These are phyloP conservation scores for Melastoma malabathricum DNA, from an alignment of 345 rosid genomes.

Conservation along the genomic window DNA sequence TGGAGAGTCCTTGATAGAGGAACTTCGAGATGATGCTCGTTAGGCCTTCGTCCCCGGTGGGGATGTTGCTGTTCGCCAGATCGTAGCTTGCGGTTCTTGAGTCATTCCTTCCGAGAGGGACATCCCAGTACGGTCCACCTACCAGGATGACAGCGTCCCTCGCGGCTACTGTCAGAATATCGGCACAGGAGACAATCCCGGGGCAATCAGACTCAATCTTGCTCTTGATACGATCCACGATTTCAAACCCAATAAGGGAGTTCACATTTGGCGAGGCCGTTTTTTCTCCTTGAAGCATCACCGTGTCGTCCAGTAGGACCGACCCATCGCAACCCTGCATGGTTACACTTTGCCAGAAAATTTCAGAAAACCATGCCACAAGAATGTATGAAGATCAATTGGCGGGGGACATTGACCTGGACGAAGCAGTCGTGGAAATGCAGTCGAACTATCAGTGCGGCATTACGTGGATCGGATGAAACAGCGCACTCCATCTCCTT, in stretches of 20 bases:
- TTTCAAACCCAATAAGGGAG: slow-evolving; percentile 45
- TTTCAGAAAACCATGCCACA: background rate
- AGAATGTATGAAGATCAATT: background rate
- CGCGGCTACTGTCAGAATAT: slow-evolving; percentile 76
- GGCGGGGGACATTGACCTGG: slow-evolving; percentile 29
- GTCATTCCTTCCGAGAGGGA: slow-evolving; percentile 88
- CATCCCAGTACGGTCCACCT: slow-evolving; percentile 97
- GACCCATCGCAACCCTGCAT: slow-evolving; percentile 89
- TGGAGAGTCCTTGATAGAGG: slow-evolving; percentile 59
- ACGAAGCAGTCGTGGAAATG: slow-evolving; percentile 95
- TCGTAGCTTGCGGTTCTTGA: slow-evolving; percentile 54
- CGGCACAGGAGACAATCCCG: slow-evolving; percentile 84
- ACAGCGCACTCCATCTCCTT: slow-evolving; percentile 89
- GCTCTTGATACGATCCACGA: slow-evolving; percentile 74
- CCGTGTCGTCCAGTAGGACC: slow-evolving; percentile 68
- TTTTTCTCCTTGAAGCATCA: slow-evolving; percentile 57
- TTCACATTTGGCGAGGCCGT: slow-evolving; percentile 42
- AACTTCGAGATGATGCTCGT: slow-evolving; percentile 52
- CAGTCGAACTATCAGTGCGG: slow-evolving; percentile 54
- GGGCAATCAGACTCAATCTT: slow-evolving; percentile 86
- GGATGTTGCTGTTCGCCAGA: slow-evolving; percentile 37
- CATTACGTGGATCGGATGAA: slow-evolving; percentile 66
- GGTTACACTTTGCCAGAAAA: background rate
- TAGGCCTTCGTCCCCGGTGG: slow-evolving; percentile 50
- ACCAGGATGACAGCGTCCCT: slow-evolving; percentile 85